Evolutionary conservation across 2,329 filamentous ascomycete species (phyloP).

Genomic region (Ophiostoma triangulosporum): DNA sequence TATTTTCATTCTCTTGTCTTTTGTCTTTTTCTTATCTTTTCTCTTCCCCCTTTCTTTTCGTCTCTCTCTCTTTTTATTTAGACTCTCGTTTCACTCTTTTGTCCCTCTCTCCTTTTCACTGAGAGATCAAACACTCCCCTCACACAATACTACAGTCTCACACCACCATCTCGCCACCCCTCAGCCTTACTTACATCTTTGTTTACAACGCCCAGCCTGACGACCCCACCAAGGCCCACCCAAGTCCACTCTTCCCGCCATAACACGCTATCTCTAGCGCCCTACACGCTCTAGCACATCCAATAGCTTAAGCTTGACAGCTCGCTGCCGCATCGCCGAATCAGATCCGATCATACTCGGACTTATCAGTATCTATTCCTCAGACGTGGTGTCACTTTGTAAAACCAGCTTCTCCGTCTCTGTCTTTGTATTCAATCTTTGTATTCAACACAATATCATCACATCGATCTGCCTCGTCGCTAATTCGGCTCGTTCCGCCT

Average conservation of each 20-base stretch:
- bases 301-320: neutral
- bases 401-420: no score
- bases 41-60: neutral
- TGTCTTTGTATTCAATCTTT: neutral
- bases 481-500: neutral
- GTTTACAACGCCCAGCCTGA: neutral
- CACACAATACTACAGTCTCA: neutral
- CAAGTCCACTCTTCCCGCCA: neutral
- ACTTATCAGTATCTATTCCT: neutral
- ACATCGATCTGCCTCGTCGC: neutral
- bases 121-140: no score
- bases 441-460: neutral
- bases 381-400: no score
- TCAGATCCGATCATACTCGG: neutral
- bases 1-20: neutral
- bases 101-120: no score
- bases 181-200: neutral
- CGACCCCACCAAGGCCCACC: neutral
- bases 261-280: neutral
- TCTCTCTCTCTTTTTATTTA: neutral
- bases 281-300: no score
- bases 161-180: neutral
- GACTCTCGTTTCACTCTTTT: no score
- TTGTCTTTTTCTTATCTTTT: neutral
- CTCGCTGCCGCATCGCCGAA: neutral